Percentiles rank a stretch among this genome's conserved stretches.
Evolutionary conservation across 768 basidiomycete genomes (phyloP).

Genomic region (Suillus hirtellus): DNA sequence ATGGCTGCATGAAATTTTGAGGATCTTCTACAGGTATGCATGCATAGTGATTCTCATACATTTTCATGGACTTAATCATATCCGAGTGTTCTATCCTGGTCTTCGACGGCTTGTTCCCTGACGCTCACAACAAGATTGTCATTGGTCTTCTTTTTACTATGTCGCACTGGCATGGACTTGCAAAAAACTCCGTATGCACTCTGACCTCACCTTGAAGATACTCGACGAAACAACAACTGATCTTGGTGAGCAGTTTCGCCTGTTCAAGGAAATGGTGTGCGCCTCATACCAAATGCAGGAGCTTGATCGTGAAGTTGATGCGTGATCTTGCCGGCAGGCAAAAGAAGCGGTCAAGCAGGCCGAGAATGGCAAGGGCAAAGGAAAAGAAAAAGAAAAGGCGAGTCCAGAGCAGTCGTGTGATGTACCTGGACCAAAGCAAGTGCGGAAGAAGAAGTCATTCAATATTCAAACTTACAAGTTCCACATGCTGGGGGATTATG

Average conservation of each 20-base stretch:
- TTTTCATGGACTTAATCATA: background rate
- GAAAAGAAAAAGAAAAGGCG: too few relatives aligned
- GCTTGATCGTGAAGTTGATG: constrained; percentile 9
- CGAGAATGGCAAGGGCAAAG: too few relatives aligned
- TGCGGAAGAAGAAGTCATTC: constrained; percentile 8
- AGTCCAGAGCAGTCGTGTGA: too few relatives aligned
- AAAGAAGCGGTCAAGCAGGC: background rate
- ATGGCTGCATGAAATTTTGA: constrained; percentile 40
- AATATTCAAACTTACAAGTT: constrained; percentile 34
- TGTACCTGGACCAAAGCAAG: background rate
- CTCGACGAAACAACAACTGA: constrained; percentile 16
- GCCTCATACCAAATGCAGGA: constrained; percentile 22
- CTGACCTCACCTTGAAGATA: constrained; percentile 20
- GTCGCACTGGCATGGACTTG: constrained; percentile 10
- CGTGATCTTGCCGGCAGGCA: constrained; percentile 16
- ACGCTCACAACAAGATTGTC: constrained; percentile 16
- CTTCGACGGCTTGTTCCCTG: constrained; percentile 30
- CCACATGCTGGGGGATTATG: constrained; percentile 36
- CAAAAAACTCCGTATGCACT: constrained; percentile 31
- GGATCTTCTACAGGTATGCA: constrained; percentile 33
- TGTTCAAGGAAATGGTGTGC: constrained; percentile 25
- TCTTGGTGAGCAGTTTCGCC: constrained; percentile 23
- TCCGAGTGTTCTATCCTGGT: constrained; percentile 32
- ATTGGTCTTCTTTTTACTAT: constrained; percentile 19
- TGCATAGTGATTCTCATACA: background rate